These are phyloP conservation scores for Tolypocladium guangdongense DNA, from an alignment of 2,329 filamentous ascomycete species.

Conservation along the genomic window DNA sequence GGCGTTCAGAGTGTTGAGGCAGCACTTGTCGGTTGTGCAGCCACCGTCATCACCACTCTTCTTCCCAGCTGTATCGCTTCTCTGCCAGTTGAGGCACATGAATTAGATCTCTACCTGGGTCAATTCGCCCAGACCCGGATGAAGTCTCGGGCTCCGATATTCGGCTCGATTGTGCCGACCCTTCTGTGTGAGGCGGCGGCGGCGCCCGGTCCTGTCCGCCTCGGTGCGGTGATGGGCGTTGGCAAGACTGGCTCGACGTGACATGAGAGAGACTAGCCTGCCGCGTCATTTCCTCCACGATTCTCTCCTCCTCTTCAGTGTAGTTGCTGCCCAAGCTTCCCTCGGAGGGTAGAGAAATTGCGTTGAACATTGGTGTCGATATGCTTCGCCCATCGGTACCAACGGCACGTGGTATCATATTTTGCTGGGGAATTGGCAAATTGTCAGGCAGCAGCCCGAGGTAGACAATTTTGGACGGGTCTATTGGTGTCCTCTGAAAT, in stretches of 20 bases:
- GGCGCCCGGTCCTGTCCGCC: not conserved
- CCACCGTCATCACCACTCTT: conserved; percentile 9
- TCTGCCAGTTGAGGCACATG: conserved; percentile 41
- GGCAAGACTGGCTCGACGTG: not conserved
- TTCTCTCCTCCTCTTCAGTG: conserved; percentile 40
- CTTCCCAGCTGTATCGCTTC: conserved; percentile 42
- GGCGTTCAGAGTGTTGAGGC: not conserved
- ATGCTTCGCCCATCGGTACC: conserved; percentile 2
- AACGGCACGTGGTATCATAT: conserved; percentile 4
- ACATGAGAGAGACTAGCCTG: conserved; percentile 10
- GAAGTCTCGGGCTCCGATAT: not conserved
- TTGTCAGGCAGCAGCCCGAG: conserved; percentile 43
- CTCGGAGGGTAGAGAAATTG: conserved; percentile 10
- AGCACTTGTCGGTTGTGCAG: not conserved
- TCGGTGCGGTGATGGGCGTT: not conserved
- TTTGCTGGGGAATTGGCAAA: conserved; percentile 19
- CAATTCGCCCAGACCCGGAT: conserved; percentile 24
- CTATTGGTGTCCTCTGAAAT: conserved; percentile 40
- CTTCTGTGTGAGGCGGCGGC: not conserved
- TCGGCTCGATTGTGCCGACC: not conserved
- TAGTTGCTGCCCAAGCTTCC: conserved; percentile 45
- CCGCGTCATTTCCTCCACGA: conserved; percentile 16
- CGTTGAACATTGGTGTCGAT: conserved; percentile 1
- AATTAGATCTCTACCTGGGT: conserved; percentile 32
- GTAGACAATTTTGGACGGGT: conserved; percentile 41